Evolutionary conservation across 495 filamentous ascomycete species (phyloP), one percentile per base, ranked within the genome.

Genomic region (Melanomma pulvis-pyrius): DNA sequence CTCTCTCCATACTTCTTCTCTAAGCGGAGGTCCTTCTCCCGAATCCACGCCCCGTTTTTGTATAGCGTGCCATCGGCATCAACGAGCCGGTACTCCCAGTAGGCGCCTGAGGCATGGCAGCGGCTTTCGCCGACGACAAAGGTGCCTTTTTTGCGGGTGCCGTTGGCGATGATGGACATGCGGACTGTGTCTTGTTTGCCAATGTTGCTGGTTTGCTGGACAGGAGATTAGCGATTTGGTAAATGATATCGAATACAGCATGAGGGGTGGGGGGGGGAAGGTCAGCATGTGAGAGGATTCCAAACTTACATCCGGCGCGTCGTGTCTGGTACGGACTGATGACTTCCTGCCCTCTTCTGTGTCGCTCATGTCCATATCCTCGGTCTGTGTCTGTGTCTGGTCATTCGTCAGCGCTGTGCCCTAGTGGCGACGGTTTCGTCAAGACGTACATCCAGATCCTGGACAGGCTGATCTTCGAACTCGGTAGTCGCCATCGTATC

Each of bases 331-430:
- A 39, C 46, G 13, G 3, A 63, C 59, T 1, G 5, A 2, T 11
- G 65, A 51, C 65, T 68, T 68, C n/a, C 1, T 61, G 28, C 41
- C 21, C 47, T 22, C 24, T 24, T 6, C 29, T 41, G 21, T 34
- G 39, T 44, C 39, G 5, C 15, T 56, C 25, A 29, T 28, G n/a
- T 50, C 65, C 19, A 36, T 26, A 25, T 69, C 48, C 46, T 64
- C 55, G 25, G 24, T 25, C 61, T 69, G 59, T 58, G 32, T 21
- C 21, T 52, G 9, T 26, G 4, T 17, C 49, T 26, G n/a, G n/a
- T 62, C n/a, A n/a, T n/a, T n/a, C 60, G 54, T 64, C 32, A 65
- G 67, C 67, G n/a, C 58, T 56, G 59, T n/a, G n/a, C n/a, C n/a
- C n/a, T n/a, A n/a, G n/a, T 63, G 65, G 65, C 52, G 41, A 59